phyloP scores from a whole-genome alignment of 2,329 filamentous ascomycete species.

The Neonectria ditissima region DNA sequence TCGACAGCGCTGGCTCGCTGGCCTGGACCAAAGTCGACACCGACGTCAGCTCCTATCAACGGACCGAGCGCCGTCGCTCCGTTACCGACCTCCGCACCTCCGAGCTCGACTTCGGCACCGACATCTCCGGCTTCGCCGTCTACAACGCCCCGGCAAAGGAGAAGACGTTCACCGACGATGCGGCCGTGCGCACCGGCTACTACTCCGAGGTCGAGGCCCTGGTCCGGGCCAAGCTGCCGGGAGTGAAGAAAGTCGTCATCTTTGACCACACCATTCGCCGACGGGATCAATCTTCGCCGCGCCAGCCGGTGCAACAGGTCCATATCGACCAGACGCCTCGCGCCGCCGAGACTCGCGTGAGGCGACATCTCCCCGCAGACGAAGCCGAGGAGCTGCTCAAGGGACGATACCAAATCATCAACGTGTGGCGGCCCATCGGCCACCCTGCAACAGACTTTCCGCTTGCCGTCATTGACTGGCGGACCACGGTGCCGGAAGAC shows the following conservation, averaged over 20 bases:
- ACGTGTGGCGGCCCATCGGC: conserved; percentile 54
- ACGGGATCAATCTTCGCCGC: conserved; percentile 63
- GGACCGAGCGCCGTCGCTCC: conserved; percentile 34
- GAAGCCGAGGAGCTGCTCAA: conserved; percentile 53
- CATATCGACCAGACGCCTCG: conserved; percentile 78
- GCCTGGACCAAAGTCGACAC: conserved; percentile 43
- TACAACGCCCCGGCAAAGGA: conserved; percentile 56
- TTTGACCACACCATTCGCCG: conserved; percentile 80
- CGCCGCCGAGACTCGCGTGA: conserved; percentile 71
- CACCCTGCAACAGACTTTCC: conserved; percentile 41
- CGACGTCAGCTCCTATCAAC: conserved; percentile 36
- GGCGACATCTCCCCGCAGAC: conserved; percentile 66
- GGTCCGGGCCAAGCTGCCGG: conserved; percentile 64
- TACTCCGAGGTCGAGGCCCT: conserved; percentile 72
- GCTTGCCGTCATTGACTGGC: conserved; percentile 41
- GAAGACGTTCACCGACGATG: conserved; percentile 67
- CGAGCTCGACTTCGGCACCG: conserved; percentile 33
- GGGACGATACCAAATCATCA: conserved; percentile 65
- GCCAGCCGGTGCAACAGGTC: conserved; percentile 76
- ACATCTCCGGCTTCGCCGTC: conserved; percentile 43
- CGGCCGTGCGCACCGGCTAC: conserved; percentile 66
- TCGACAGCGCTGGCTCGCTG: conserved; percentile 8
- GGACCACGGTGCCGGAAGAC: conserved; percentile 40
- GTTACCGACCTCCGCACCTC: conserved; percentile 42
- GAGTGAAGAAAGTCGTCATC: conserved; percentile 71